Base-by-base conservation (phyloP, 129 eudicot genomes). In the Dittrichia graveolens region DNA sequence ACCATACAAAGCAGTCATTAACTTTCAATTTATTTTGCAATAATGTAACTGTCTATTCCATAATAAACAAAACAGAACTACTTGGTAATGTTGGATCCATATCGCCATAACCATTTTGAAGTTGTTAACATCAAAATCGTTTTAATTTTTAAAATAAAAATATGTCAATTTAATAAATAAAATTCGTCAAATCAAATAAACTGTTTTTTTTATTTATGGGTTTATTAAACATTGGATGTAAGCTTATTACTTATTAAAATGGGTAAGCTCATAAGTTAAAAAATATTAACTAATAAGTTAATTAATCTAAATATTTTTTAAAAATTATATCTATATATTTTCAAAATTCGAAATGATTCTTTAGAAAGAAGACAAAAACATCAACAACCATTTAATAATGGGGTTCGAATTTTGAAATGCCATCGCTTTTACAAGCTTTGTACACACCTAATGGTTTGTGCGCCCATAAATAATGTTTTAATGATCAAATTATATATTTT, bases 31-130 rank as follows among this genome's bases (percentile, higher is more conserved):
- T 41, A 53, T 65, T 14, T 24, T 52, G 47, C 24, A 54, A 50
- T 74, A 41, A 64, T 64, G 65, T 74, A 52, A 48, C 12, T 52
- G 65, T 13, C 73, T n/a, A 4, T 53, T 74, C 65, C 40, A 18
- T 49, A 50, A 75, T 42, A 64, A 41, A 45, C 57, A 40, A 65
- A 42, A 38, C 40, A 24, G 14, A 14, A 7, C 38, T 41, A 16
- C 2, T 38, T 11, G 11, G 61, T n/a, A 62, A 40, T 39, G 78
- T 50, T 74, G 42, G 42, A 41, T 52, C 73, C 5, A 64, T 48
- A 75, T 41, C 13, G 31, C 12, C 73, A 7, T 67, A 13, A 48
- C 57, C 6, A 48, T 49, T 43, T 65, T 44, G 6, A 24, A 19
- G 55, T 35, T 67, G 14, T 48, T 18, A 16, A 4, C 34, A 74